A percentile compares a stretch with the other conserved stretches of the same genome.
These are phyloP conservation scores for Acacia melanoxylon DNA, from an alignment of 306 rosid species.

Conservation along the genomic window DNA sequence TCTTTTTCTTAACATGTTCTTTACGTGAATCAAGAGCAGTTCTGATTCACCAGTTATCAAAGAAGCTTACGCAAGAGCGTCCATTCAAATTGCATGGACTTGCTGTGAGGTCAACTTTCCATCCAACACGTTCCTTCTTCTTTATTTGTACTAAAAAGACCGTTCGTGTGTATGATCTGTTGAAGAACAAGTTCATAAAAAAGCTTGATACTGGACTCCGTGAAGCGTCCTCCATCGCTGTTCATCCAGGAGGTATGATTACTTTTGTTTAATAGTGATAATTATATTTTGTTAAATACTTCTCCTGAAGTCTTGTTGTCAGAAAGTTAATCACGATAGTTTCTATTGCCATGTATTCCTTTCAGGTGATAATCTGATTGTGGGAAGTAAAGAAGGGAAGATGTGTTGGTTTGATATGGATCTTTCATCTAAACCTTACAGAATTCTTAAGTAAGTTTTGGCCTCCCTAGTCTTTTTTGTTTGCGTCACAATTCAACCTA, in stretches of 20 bases:
- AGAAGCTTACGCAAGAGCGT: constrained; percentile 71
- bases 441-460: constrained; percentile 57
- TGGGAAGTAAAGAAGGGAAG: constrained; percentile 97
- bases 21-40: constrained; percentile 86
- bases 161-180: constrained; percentile 76
- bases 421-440: constrained; percentile 88
- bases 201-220: constrained; percentile 88
- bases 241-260: constrained; percentile 87
- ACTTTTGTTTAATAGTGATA: background rate
- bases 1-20: constrained; percentile 66
- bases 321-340: background rate
- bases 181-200: constrained; percentile 59
- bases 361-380: constrained; percentile 92
- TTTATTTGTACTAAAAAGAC: constrained; percentile 75
- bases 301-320: constrained; percentile 9
- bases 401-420: constrained; percentile 98
- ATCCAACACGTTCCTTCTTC: constrained; percentile 77
- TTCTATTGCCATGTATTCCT: constrained; percentile 21
- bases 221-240: constrained; percentile 82
- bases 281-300: background rate
- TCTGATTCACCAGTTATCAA: constrained; percentile 79
- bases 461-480: background rate
- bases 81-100: constrained; percentile 84
- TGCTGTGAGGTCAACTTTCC: constrained; percentile 83
- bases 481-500: background rate